These are phyloP conservation scores for Theobroma cacao DNA, from an alignment of 345 rosid genomes.

Conservation along the genomic window DNA sequence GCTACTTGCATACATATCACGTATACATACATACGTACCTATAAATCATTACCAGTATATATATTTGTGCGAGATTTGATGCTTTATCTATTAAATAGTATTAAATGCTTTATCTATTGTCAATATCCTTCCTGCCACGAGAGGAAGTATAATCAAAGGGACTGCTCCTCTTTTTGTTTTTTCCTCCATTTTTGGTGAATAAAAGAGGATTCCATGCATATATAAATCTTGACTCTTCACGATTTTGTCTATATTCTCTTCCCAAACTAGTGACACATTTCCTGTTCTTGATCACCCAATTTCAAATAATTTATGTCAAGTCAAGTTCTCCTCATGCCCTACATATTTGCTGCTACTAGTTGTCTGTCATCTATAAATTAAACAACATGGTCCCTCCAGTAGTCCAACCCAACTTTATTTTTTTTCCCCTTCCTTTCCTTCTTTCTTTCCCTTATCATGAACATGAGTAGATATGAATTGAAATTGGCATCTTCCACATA, in stretches of 20 bases:
- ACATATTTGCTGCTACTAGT: neutral
- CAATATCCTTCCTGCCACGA: too few species aligned
- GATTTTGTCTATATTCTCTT: too few species aligned
- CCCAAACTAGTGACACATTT: neutral
- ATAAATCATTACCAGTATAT: too few species aligned
- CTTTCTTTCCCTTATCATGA: neutral
- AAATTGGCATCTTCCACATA: neutral
- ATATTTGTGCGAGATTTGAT: too few species aligned
- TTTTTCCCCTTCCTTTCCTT: too few species aligned
- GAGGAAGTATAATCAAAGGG: neutral
- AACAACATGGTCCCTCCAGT: slow-evolving; percentile 5
- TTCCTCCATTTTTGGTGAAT: too few species aligned
- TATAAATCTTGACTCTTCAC: neutral
- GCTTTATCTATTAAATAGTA: too few species aligned
- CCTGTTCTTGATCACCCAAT: neutral
- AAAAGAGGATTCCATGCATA: too few species aligned
- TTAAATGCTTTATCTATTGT: too few species aligned
- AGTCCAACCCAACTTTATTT: neutral
- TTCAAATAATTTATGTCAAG: neutral
- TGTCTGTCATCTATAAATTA: neutral
- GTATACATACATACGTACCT: neutral
- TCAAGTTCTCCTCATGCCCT: neutral
- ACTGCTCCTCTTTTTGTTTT: too few species aligned
- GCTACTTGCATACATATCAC: neutral
- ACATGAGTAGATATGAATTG: neutral